Percentiles rank a stretch among this genome's conserved stretches.
Evolutionary conservation across 2,329 filamentous ascomycete genomes (phyloP).

Genomic region (Arthrinium phaeospermum): DNA sequence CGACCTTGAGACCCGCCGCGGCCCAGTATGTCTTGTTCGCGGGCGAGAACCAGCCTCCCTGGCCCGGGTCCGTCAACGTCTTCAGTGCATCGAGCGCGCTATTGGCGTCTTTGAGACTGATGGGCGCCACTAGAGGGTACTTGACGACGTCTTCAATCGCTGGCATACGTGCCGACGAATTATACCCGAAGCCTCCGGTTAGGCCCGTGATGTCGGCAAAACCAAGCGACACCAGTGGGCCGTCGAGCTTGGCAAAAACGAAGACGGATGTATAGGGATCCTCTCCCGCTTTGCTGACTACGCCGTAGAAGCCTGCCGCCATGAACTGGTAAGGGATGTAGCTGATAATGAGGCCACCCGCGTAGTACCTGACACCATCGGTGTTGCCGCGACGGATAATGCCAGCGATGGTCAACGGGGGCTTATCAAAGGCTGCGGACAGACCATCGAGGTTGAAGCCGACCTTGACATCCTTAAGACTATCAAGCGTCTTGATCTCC

Average conservation of each 20-base stretch:
- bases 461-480: conserved; percentile 18
- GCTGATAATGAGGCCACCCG: conserved; percentile 43
- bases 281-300: neutral
- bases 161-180: conserved; percentile 38
- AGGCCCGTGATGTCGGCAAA: conserved; percentile 45
- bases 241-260: conserved; percentile 44
- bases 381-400: conserved; percentile 37
- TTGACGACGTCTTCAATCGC: conserved; percentile 30
- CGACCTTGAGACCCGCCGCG: conserved; percentile 44
- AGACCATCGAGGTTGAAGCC: conserved; percentile 40
- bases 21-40: conserved; percentile 42
- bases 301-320: conserved; percentile 48
- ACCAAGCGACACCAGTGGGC: conserved; percentile 44
- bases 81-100: conserved; percentile 25
- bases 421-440: conserved; percentile 39
- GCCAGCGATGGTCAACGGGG: conserved; percentile 45
- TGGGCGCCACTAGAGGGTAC: conserved; percentile 41
- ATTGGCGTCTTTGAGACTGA: neutral
- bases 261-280: conserved; percentile 35
- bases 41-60: conserved; percentile 40
- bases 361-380: conserved; percentile 38
- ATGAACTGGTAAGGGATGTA: conserved; percentile 43
- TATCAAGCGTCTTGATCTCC: conserved; percentile 28
- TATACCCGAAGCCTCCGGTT: conserved; percentile 48
- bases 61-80: conserved; percentile 27